Evolutionary conservation across 805 yeast genomes (phyloP), one percentile per base, ranked within the genome.

Genomic region (Lachancea kluyveri): DNA sequence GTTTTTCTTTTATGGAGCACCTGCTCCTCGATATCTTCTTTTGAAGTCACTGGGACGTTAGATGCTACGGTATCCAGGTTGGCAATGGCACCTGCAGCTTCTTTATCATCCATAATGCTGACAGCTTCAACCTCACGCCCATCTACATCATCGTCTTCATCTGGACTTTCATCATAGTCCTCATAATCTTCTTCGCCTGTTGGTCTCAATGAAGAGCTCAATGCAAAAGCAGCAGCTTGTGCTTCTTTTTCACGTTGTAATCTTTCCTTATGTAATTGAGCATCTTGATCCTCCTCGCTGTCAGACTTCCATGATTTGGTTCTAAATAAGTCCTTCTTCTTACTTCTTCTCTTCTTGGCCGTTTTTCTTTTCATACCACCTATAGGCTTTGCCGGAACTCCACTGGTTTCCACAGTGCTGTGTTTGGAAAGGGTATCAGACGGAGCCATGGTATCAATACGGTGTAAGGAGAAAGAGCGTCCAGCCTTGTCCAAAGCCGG

Each of bases 391-490:
- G 70, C 79, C 21, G 77, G 75, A 16, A 71, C 55, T 12, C 83
- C 83, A 42, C 77, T 73, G 0, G 81, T 77, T 52, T 77, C 82
- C 11, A 77, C 57, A 1, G 74, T 66, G 26, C 62, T 62, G 0
- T 66, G 35, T 42, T 60, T 45, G 26, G 61, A 33, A 38, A 47
- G 28, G 13, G 26, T 31, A 12, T 32, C 28, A 8, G 35, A n/a
- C 8, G 68, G 63, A 12, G 68, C 72, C 41, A 61, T 61, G 0
- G 94, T 84, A 50, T 86, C 96, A 26, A 86, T 72, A 48, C 94
- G 71, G 38, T 81, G 88, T 40, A 88, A 68, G 2, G 95, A 85
- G 45, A 83, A 77, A 1, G 92, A 76, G 17, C 88, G 72, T 6
- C 87, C 82, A 9, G 42, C 35, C 23, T 39, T 73, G 32, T 81